Evolutionary conservation across 169 alveolate genomes (phyloP).

Genomic region (Plasmodium vivax): DNA sequence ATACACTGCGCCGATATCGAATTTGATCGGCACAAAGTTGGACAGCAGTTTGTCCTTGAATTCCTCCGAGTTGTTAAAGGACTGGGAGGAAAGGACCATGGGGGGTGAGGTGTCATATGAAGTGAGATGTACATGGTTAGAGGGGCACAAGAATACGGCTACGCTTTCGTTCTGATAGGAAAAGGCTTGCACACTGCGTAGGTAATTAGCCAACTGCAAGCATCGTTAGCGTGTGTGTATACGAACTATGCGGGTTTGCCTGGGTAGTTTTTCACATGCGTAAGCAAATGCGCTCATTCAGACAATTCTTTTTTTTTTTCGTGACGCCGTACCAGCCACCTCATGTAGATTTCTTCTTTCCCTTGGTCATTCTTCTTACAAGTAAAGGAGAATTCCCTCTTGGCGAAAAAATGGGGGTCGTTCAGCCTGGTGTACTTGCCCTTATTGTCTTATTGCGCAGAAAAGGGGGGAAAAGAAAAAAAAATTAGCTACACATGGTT

Average conservation of each 20-base stretch:
- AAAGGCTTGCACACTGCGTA: background rate
- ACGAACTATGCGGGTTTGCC: background rate
- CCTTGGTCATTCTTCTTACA: slow-evolving; percentile 68
- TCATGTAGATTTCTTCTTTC: slow-evolving; percentile 58
- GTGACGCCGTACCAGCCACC: slow-evolving; percentile 55
- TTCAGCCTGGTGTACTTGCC: slow-evolving; percentile 34
- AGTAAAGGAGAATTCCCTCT: slow-evolving; percentile 70
- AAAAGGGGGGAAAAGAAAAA: background rate
- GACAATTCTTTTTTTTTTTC: background rate
- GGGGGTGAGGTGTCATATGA: background rate
- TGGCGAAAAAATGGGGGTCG: slow-evolving; percentile 60
- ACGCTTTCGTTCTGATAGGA: background rate
- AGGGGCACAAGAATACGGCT: background rate
- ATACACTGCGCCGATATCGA: slow-evolving; percentile 96
- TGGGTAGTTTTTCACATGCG: background rate
- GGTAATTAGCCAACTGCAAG: background rate
- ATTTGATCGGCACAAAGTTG: slow-evolving; percentile 78
- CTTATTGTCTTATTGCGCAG: slow-evolving; percentile 6
- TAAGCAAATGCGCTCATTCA: background rate
- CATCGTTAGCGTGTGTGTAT: background rate
- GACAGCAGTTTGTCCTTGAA: slow-evolving; percentile 44
- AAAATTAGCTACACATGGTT: background rate
- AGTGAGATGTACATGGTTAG: background rate
- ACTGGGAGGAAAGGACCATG: background rate
- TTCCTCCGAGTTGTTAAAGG: slow-evolving; percentile 57